These are phyloP conservation scores for Pythium vanterpoolii DNA, from an alignment of 352 stramenopile species.

Conservation along the genomic window DNA sequence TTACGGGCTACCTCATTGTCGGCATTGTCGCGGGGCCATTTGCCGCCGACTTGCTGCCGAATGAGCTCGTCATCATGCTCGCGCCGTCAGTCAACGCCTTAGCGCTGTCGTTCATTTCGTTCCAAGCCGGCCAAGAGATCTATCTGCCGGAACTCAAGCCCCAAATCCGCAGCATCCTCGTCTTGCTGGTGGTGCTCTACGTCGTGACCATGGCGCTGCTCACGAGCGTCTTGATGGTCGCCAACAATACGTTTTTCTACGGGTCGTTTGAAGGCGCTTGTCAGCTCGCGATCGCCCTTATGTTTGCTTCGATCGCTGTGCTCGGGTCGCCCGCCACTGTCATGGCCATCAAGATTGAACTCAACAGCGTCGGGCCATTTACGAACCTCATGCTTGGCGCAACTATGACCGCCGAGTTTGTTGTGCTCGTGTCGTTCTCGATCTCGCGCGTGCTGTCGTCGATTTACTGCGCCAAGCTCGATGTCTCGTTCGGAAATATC, in stretches of 20 bases:
- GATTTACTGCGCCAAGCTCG: slow-evolving; percentile 55
- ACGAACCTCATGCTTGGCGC: slow-evolving; percentile 72
- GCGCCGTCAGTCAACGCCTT: slow-evolving; percentile 51
- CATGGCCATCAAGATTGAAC: slow-evolving; percentile 78
- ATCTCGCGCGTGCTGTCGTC: slow-evolving; percentile 58
- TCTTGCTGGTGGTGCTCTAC: slow-evolving; percentile 53
- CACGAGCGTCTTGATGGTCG: slow-evolving; percentile 36
- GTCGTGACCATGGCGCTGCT: slow-evolving; percentile 53
- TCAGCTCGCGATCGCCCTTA: slow-evolving; percentile 61
- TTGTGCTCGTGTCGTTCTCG: slow-evolving; percentile 70
- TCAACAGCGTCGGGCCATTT: slow-evolving; percentile 69
- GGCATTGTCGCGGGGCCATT: slow-evolving; percentile 61
- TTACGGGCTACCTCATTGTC: slow-evolving; percentile 67
- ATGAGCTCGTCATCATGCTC: slow-evolving; percentile 39
- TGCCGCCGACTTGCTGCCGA: slow-evolving; percentile 43
- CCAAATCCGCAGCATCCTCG: slow-evolving; percentile 58
- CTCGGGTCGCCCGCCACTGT: slow-evolving; percentile 60
- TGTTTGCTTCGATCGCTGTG: slow-evolving; percentile 74
- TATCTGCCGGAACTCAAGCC: slow-evolving; percentile 62
- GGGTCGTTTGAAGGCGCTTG: slow-evolving; percentile 42
- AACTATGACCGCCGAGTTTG: slow-evolving; percentile 68
- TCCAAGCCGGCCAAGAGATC: slow-evolving; percentile 73
- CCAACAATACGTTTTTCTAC: slow-evolving; percentile 62
- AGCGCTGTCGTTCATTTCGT: slow-evolving; percentile 75
- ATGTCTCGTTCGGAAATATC: slow-evolving; percentile 47